Base-by-base conservation (phyloP, 2,329 filamentous ascomycete species). In the Lachnellula subtilissima region DNA sequence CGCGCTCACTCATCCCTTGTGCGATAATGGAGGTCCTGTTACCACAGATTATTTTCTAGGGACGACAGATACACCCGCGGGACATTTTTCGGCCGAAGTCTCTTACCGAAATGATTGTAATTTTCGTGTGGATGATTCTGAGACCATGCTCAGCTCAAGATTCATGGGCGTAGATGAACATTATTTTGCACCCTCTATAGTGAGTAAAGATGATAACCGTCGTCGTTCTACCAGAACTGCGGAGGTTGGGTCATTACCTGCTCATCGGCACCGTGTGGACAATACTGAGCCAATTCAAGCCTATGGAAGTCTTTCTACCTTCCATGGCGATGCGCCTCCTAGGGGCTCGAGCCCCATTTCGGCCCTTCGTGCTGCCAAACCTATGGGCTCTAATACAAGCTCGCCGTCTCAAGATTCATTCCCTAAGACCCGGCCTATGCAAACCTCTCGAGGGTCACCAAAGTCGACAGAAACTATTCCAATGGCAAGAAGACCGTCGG, bases 131-230 rank as follows among this genome's bases (percentile, higher is more conserved):
- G 93, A 96, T 65, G 91, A 97, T 71, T 88, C 91, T 0, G 94
- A 97, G 72, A 87, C 92, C 5, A 75, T 97, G 8, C 74, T 97
- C 45, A 96, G 92, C 74, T 97, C 93, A 14, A 87, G 91, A 35
- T 96, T 97, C 68, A 91, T 96, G 82, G 91, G 90, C 14, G 82
- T 91, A 39, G 92, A 96, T 69, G 91, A 96, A 69, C 85, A 89
- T 58, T 89, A 90, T 67, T 95, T 96, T 70, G 84, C 85, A 58
- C 91, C 91, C 8, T 92, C 90, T 1, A 73, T 94, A 82, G 52
- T 70, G 70, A 51, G 51, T 1, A 65, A 59, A 55, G 55, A 55
- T 42, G 61, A 66, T 6, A 74, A 75, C 28, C 73, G 66, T 58
- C 75, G 67, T 47, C 71, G 69, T 40, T 66, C 73, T 19, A 64